Base-by-base conservation (phyloP, 176 grass and related monocot genomes). In the Aegilops bicornis region DNA sequence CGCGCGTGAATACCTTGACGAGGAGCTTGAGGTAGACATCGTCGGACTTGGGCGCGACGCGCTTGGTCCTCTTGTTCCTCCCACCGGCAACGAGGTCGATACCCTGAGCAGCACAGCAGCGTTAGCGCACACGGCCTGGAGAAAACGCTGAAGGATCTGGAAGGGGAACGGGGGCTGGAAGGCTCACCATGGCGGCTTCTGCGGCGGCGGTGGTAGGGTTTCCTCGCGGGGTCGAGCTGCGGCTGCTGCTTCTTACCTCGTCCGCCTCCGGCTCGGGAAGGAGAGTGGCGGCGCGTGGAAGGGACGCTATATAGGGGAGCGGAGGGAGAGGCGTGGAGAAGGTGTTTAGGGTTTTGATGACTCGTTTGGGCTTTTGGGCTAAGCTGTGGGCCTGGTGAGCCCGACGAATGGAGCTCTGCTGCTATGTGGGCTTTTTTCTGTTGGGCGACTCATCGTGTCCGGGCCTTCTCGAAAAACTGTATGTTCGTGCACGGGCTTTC, bases 11-110 rank as follows among this genome's bases (percentile, higher is more conserved):
- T 71, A 94, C 92, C 92, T 91, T 94, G 47, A 94, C 92, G 65
- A 94, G 89, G 45, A 94, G 87, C 81, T 87, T 94, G 77, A 94
- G 92, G 81, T 94, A 94, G 73, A 94, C 89, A 84, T 94, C 92
- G 71, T 94, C 87, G 1, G 92, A 94, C 87, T 82, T 94, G 66
- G 92, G 92, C 7, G 87, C 89, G 8, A 78, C 79, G 85, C 92
- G 92, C 89, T 83, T 91, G 37, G 87, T 81, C 89, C 89, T 94
- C 87, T 94, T 94, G 89, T 88, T 94, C 73, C 92, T 86, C 54
- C 92, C 92, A 1, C 92, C 92, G 73, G 92, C 92, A 3, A 85
- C 87, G 65, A 94, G 89, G 86, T 94, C 92, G 87, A 94, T 94
- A 87, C 92, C 92, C 92, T 94, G 27, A 0, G 11, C 35, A 29